Evolutionary conservation across 495 filamentous ascomycete genomes (phyloP), one percentile per base, ranked within the genome.

Genomic region (Trichoderma parareesei): DNA sequence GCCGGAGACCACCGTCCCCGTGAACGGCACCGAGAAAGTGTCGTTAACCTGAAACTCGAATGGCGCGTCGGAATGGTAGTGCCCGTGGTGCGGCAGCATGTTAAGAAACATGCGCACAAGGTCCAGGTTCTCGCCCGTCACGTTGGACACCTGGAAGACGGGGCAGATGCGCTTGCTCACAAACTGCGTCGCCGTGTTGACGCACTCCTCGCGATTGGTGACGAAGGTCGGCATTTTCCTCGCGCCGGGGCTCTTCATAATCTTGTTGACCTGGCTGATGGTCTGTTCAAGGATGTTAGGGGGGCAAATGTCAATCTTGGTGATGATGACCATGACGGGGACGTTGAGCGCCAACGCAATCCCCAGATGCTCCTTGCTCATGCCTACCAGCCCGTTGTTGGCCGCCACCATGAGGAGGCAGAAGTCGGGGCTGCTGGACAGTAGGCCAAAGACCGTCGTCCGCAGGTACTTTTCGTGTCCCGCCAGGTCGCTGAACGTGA

Each of bases 271-370:
- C 70, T 97, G 93, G n/a, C 85, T 87, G 61, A 98, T 87, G 43
- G 94, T 98, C 76, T 98, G 88, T 75, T 96, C 84, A 18, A 98
- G 76, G 71, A 98, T 97, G 65, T 98, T 89, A 0, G 95, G 94
- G 18, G 94, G 94, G 71, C 94, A 98, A 62, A 98, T 98, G 75
- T 98, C 94, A 67, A 98, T 98, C 76, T 98, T 98, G 73, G 94
- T 98, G 65, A 98, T 87, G 65, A 98, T 91, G 37, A 98, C 93
- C 89, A 98, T 93, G 68, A 98, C 92, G 4, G 94, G 94, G 35
- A 98, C 95, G 71, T 98, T 98, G 42, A 98, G 77, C 2, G 94
- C 93, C 20, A 97, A 79, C 1, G 94, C 94, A 71, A 98, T 97
- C 18, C 94, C 94, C 20, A 98, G 81, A 76, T 98, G 94, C 77